These are phyloP conservation scores for Xylaria polymorpha DNA, from an alignment of 2,329 filamentous ascomycete species.

Conservation along the genomic window DNA sequence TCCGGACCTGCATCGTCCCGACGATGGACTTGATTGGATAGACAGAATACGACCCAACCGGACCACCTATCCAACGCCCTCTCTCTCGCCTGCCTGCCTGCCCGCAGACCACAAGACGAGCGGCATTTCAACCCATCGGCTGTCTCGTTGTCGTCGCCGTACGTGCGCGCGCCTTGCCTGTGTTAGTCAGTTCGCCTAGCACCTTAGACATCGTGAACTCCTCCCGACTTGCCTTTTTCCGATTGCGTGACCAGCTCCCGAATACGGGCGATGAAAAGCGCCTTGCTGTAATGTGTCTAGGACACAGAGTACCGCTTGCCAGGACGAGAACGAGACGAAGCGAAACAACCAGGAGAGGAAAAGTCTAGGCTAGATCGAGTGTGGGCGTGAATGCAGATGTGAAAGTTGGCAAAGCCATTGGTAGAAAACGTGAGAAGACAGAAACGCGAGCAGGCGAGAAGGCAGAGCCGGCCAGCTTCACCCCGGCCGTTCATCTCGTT, in stretches of 20 bases:
- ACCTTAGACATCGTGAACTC: background rate
- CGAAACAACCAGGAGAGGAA: constrained; percentile 1
- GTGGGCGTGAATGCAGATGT: constrained; percentile 8
- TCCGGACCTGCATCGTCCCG: constrained; percentile 8
- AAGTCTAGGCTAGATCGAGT: background rate
- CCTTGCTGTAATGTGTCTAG: constrained; percentile 32
- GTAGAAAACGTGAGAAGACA: constrained; percentile 3
- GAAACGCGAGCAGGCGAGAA: background rate
- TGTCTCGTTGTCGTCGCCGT: background rate
- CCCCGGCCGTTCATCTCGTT: background rate
- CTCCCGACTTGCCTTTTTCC: background rate
- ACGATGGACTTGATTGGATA: constrained; percentile 35
- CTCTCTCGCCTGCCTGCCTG: constrained; percentile 17
- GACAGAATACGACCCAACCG: constrained; percentile 25
- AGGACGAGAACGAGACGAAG: constrained; percentile 21
- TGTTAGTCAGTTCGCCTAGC: background rate
- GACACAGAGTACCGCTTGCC: constrained; percentile 26
- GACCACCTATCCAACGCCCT: constrained; percentile 20
- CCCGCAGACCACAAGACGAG: constrained; percentile 16
- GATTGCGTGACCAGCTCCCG: constrained; percentile 12
- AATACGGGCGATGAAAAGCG: constrained; percentile 32
- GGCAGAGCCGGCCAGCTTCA: constrained; percentile 1
- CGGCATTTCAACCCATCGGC: background rate
- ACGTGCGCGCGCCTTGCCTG: constrained; percentile 14
- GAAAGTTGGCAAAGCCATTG: constrained; percentile 3